These are phyloP conservation scores for Cantharellus cinnabarinus DNA, from an alignment of 768 basidiomycete genomes.

Conservation along the genomic window DNA sequence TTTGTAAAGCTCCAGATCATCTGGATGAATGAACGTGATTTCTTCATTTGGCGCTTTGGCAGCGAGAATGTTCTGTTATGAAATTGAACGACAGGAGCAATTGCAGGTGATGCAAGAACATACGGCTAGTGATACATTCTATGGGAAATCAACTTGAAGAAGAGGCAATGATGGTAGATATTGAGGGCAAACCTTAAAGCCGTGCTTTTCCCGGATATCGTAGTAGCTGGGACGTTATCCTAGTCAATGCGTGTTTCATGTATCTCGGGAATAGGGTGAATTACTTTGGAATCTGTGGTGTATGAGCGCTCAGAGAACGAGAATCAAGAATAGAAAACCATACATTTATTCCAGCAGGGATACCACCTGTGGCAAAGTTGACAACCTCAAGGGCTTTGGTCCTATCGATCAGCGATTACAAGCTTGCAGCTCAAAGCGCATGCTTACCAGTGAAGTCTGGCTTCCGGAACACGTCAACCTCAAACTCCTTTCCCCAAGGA, in stretches of 20 bases:
- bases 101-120: slow-evolving; percentile 11
- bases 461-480: slow-evolving; percentile 46
- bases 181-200: slow-evolving; percentile 37
- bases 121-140: slow-evolving; percentile 64
- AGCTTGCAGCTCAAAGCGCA: not conserved
- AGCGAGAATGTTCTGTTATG: slow-evolving; percentile 52
- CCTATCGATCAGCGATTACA: no score
- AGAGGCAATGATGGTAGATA: not conserved
- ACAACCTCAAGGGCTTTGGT: slow-evolving; percentile 58
- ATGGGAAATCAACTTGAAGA: not conserved
- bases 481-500: slow-evolving; percentile 50
- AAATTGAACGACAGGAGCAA: not conserved
- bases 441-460: slow-evolving; percentile 40
- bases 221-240: slow-evolving; percentile 36
- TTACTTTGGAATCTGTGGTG: slow-evolving; percentile 30
- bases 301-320: slow-evolving; percentile 2
- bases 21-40: slow-evolving; percentile 63
- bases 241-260: no score
- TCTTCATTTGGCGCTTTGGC: slow-evolving; percentile 81
- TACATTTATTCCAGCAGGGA: slow-evolving; percentile 73
- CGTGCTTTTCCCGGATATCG: slow-evolving; percentile 55
- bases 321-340: slow-evolving; percentile 4
- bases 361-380: slow-evolving; percentile 67
- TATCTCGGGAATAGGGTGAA: no score
- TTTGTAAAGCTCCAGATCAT: slow-evolving; percentile 54